phyloP scores from a whole-genome alignment of 1,139 yeast genomes.

The Diutina scorzettiae region DNA sequence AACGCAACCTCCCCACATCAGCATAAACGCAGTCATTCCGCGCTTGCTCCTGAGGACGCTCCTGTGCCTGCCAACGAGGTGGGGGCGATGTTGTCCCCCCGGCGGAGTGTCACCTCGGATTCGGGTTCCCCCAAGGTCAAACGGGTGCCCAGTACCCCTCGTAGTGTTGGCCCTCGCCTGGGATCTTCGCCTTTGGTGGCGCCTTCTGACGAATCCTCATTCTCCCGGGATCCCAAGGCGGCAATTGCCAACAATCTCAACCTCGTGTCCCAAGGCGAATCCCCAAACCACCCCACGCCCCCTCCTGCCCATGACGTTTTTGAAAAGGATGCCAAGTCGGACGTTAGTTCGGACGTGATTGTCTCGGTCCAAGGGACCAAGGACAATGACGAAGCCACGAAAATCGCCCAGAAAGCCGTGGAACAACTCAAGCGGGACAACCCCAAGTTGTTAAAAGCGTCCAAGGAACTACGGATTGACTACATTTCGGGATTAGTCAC shows the following conservation, averaged over 20 bases:
- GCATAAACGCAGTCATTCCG: not conserved
- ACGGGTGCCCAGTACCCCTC: not conserved
- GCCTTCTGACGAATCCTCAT: not conserved
- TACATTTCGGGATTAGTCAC: not conserved
- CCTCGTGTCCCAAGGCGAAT: not conserved
- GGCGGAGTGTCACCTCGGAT: not conserved
- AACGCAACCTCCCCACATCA: not conserved
- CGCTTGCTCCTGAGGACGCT: constrained; percentile 2
- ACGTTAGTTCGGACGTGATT: not conserved
- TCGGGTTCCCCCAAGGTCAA: not conserved
- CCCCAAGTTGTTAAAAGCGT: not conserved
- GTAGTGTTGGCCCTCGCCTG: not conserved
- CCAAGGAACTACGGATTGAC: constrained; percentile 1
- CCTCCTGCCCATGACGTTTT: not conserved
- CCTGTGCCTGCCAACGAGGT: not conserved
- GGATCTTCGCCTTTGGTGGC: not conserved
- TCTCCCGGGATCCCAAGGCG: not conserved
- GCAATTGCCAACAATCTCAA: not conserved
- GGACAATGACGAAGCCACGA: not conserved
- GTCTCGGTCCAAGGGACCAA: constrained; percentile 2
- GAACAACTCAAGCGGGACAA: constrained; percentile 1
- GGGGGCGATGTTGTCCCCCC: not conserved
- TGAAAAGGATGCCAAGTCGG: not conserved
- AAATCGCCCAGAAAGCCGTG: constrained; percentile 2
- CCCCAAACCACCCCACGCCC: not conserved